Conservation (phyloP, 257 asterid genomes). For the Salvia rosmarinus region DNA sequence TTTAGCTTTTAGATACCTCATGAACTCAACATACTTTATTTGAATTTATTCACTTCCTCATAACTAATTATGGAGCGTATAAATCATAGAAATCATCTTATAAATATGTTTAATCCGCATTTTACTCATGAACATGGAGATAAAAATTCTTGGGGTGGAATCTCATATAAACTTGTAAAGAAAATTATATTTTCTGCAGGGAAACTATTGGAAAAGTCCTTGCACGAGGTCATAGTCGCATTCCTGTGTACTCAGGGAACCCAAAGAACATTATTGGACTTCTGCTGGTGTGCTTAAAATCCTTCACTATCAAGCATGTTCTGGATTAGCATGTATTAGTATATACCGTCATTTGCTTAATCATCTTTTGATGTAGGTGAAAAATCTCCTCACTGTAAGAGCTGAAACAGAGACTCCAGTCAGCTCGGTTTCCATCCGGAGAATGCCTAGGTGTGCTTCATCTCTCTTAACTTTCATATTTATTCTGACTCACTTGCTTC, state of each 20-base stretch:
- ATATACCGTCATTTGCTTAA: slow-evolving; percentile 20
- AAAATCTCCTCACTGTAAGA: slow-evolving; percentile 89
- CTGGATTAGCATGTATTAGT: not conserved
- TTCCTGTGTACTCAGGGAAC: slow-evolving; percentile 84
- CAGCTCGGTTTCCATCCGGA: slow-evolving; percentile 90
- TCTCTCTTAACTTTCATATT: slow-evolving; percentile 21
- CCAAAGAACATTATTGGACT: slow-evolving; percentile 92
- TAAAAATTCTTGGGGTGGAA: no score
- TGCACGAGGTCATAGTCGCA: slow-evolving; percentile 97
- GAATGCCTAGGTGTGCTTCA: slow-evolving; percentile 75
- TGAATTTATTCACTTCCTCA: no score
- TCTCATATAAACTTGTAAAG: slow-evolving; percentile 10
- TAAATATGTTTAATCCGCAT: no score
- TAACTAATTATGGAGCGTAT: no score
- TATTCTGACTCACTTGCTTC: slow-evolving; percentile 3
- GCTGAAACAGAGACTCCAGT: slow-evolving; percentile 97
- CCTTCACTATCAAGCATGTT: slow-evolving; percentile 10
- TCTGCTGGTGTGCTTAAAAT: slow-evolving; percentile 69
- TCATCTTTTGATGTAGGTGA: slow-evolving; percentile 56
- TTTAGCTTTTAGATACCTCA: not conserved
- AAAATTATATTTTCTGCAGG: slow-evolving; percentile 54
- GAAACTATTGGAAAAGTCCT: slow-evolving; percentile 96
- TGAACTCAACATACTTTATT: not conserved
- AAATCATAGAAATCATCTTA: no score
- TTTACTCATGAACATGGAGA: no score